Percentiles rank a stretch among this genome's conserved stretches.
These are phyloP conservation scores for Dispira simplex DNA, from an alignment of 192 early-diverging fungal genomes.

Conservation along the genomic window DNA sequence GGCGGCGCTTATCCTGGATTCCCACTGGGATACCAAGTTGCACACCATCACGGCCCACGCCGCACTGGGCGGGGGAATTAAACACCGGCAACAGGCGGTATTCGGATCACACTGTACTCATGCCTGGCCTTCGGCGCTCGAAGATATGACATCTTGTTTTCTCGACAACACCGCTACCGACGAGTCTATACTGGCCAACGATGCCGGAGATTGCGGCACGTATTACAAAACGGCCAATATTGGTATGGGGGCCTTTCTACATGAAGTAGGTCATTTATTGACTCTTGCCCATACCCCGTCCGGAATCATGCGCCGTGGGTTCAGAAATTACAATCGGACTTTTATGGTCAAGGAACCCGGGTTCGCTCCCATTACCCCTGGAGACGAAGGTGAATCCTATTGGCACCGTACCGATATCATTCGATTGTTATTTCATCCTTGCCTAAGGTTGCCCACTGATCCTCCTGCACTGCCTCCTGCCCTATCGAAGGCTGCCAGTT, in stretches of 20 bases:
- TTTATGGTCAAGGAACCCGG: constrained; percentile 43
- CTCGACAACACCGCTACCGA: constrained; percentile 38
- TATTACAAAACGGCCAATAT: constrained; percentile 46
- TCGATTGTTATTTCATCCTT: constrained; percentile 38
- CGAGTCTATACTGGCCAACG: constrained; percentile 38
- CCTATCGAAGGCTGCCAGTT: constrained; percentile 7
- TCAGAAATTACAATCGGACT: constrained; percentile 46
- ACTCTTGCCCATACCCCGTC: constrained; percentile 39
- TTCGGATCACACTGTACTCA: constrained; percentile 52
- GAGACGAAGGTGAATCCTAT: constrained; percentile 40
- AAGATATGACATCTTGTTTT: constrained; percentile 38
- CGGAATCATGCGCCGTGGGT: constrained; percentile 48
- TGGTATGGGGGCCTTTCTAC: constrained; percentile 57
- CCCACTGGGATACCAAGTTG: constrained; percentile 34
- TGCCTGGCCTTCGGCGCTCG: constrained; percentile 41
- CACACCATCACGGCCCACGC: constrained; percentile 40
- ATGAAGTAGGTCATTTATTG: constrained; percentile 51
- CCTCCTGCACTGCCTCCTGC: constrained; percentile 16
- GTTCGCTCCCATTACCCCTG: constrained; percentile 26
- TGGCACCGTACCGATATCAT: constrained; percentile 47
- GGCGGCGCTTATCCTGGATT: constrained; percentile 38
- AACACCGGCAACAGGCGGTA: constrained; percentile 34
- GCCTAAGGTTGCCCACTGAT: constrained; percentile 37
- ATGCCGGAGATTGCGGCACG: constrained; percentile 37
- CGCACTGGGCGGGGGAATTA: constrained; percentile 42